phyloP scores from a whole-genome alignment of 441 rosid species.

The Theobroma grandiflorum region DNA sequence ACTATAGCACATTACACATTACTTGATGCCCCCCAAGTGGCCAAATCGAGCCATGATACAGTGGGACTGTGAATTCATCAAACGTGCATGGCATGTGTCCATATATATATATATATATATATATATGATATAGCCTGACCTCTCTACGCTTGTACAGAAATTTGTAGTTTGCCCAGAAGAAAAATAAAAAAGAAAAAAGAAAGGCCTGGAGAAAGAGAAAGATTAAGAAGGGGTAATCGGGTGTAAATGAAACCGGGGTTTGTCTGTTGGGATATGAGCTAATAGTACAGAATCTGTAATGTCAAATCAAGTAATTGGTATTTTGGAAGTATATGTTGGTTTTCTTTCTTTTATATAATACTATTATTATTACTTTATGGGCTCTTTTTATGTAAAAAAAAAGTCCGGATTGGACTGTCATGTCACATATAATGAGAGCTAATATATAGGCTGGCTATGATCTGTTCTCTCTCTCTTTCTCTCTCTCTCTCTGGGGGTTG shows the following conservation, averaged over 20 bases:
- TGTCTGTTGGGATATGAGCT: conserved; percentile 40
- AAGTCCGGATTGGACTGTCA: conserved; percentile 37
- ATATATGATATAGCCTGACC: too few species aligned
- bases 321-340: conserved; percentile 42
- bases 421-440: conserved; percentile 28
- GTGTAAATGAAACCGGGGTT: conserved; percentile 17
- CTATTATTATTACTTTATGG: background rate
- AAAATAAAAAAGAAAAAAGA: background rate
- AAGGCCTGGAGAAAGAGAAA: background rate
- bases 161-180: background rate
- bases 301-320: conserved; percentile 61
- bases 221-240: background rate
- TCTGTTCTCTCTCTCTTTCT: background rate
- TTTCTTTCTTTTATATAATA: background rate
- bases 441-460: background rate
- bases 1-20: background rate
- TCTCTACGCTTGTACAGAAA: background rate
- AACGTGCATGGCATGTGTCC: background rate
- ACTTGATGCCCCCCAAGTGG: conserved; percentile 12
- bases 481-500: background rate
- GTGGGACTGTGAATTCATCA: conserved; percentile 16
- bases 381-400: background rate
- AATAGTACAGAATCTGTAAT: conserved; percentile 61
- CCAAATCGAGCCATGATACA: background rate
- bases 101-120: background rate